phyloP scores from a whole-genome alignment of 768 basidiomycete genomes.

The Phlebiopsis gigantea region DNA sequence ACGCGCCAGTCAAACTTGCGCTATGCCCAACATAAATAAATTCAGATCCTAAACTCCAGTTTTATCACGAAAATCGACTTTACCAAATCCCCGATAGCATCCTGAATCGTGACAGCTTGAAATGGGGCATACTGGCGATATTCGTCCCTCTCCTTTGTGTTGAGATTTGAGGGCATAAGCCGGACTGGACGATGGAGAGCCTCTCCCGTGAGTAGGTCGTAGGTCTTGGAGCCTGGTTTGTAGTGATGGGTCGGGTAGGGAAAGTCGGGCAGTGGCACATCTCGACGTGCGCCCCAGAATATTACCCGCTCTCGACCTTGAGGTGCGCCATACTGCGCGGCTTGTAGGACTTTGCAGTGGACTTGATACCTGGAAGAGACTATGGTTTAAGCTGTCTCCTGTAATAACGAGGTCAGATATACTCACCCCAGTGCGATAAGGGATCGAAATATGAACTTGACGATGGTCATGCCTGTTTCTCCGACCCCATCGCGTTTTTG shows the following conservation, averaged over 20 bases:
- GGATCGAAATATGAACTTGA: conserved; percentile 61
- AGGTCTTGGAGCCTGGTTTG: too few relatives aligned
- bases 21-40: conserved; percentile 25
- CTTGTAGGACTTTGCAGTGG: conserved; percentile 58
- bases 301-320: conserved; percentile 65
- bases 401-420: background rate
- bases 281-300: conserved; percentile 60
- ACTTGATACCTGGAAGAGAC: conserved; percentile 52
- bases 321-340: conserved; percentile 67
- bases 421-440: conserved; percentile 60
- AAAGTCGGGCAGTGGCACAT: conserved; percentile 51
- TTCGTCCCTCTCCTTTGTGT: background rate
- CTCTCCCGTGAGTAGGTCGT: conserved; percentile 40
- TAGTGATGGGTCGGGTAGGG: conserved; percentile 60
- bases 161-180: background rate
- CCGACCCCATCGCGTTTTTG: conserved; percentile 29
- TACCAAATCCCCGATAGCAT: conserved; percentile 69
- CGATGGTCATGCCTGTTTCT: conserved; percentile 46
- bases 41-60: background rate
- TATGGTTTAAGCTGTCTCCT: background rate
- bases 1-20: conserved; percentile 67
- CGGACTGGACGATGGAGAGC: conserved; percentile 39
- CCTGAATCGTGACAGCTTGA: conserved; percentile 49
- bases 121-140: conserved; percentile 47
- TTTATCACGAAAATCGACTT: conserved; percentile 22